Conservation (phyloP, 2,329 filamentous ascomycete genomes). For the Phaeosphaeria sp. region DNA sequence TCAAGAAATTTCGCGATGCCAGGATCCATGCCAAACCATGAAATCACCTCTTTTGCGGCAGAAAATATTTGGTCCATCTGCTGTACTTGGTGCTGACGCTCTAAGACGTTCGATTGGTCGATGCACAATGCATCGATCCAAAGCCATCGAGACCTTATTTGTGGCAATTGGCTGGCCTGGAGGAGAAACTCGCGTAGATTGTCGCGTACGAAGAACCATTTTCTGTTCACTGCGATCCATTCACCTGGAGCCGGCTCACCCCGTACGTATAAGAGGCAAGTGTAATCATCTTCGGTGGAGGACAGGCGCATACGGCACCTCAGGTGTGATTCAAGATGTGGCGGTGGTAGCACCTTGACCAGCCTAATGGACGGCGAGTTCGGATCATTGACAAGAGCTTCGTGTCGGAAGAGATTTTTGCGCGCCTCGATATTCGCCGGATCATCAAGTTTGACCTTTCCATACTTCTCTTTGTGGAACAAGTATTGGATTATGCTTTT, state of each 20-base stretch:
- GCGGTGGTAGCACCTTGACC: no score
- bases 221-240: neutral
- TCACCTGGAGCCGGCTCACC: neutral
- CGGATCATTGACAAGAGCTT: no score
- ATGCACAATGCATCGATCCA: conserved; percentile 16
- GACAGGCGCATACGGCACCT: no score
- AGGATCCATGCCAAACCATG: neutral
- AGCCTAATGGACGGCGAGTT: no score
- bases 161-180: neutral
- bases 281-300: neutral
- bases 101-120: conserved; percentile 5
- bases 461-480: no score
- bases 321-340: no score
- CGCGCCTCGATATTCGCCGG: no score
- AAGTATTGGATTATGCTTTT: no score
- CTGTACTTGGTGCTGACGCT: conserved; percentile 8
- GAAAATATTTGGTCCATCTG: conserved; percentile 12
- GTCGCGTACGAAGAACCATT: neutral
- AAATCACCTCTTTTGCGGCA: neutral
- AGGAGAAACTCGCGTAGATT: neutral
- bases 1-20: neutral
- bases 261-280: neutral
- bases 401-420: no score
- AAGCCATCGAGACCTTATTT: neutral
- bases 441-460: no score